Evolutionary conservation across 1,284 basidiomycete genomes (phyloP).

Genomic region (Chiua sp.): DNA sequence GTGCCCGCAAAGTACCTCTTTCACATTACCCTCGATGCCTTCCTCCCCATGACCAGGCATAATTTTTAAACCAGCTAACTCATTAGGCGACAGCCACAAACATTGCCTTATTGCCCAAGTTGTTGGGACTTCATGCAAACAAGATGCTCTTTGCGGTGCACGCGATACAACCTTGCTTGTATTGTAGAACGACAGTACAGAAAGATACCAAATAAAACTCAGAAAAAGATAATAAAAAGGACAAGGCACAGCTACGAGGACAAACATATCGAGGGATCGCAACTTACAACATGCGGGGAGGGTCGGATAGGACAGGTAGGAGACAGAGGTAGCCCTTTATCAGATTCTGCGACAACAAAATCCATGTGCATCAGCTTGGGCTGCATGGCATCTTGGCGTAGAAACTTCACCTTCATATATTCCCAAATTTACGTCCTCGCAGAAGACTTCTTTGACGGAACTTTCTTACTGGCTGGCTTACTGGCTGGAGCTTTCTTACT

Average conservation of each 20-base stretch:
- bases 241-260: conserved; percentile 13
- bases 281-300: conserved; percentile 31
- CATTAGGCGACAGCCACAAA: too few species aligned
- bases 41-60: not conserved
- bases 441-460: conserved; percentile 29
- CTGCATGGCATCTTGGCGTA: not conserved
- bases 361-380: conserved; percentile 5
- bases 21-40: not conserved
- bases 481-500: conserved; percentile 44
- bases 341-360: not conserved
- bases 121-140: not conserved
- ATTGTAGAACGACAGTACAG: conserved; percentile 33
- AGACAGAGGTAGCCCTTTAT: not conserved
- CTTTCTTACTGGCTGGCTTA: conserved; percentile 36
- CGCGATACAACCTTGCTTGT: conserved; percentile 9
- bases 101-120: not conserved
- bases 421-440: conserved; percentile 19
- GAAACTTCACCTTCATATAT: conserved; percentile 7
- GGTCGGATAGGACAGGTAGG: conserved; percentile 8
- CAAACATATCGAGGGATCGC: conserved; percentile 39
- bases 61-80: not conserved
- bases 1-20: not conserved
- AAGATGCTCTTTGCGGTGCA: not conserved
- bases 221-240: conserved; percentile 32
- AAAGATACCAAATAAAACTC: conserved; percentile 36